phyloP scores from a whole-genome alignment of 306 rosid genomes.

The Vigna trinervia region DNA sequence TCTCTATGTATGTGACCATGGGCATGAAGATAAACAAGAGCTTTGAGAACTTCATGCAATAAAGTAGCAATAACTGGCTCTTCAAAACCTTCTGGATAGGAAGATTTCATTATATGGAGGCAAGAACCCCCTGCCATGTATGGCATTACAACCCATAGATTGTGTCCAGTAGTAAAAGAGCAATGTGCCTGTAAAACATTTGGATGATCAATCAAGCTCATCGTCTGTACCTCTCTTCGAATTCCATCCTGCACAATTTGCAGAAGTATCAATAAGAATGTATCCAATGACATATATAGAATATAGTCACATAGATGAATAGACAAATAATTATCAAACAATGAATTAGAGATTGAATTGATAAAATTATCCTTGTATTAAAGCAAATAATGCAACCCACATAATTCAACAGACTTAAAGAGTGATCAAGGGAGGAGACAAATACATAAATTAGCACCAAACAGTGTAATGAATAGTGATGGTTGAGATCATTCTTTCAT shows the following conservation, averaged over 20 bases:
- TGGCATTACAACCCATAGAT: conserved; percentile 99
- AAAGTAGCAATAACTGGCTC: conserved; percentile 92
- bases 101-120: conserved; percentile 92
- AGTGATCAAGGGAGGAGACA: not conserved
- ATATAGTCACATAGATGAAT: not conserved
- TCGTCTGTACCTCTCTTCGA: conserved; percentile 87
- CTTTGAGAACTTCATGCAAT: conserved; percentile 89
- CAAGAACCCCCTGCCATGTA: conserved; percentile 98
- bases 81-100: conserved; percentile 85
- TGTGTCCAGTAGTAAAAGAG: conserved; percentile 88
- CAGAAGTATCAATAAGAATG: conserved; percentile 27
- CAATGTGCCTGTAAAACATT: conserved; percentile 89
- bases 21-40: conserved; percentile 94
- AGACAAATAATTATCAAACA: conserved; percentile 27
- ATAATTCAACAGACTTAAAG: conserved; percentile 24
- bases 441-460: conserved; percentile 37
- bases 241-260: conserved; percentile 86
- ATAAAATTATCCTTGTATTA: conserved; percentile 23
- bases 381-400: conserved; percentile 30
- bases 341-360: conserved; percentile 17
- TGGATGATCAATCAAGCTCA: conserved; percentile 86
- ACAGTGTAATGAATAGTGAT: conserved; percentile 27
- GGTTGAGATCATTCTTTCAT: not conserved
- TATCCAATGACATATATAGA: conserved; percentile 16
- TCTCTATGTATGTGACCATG: conserved; percentile 98